These are phyloP conservation scores for Clitopilus passeckerianus DNA, from an alignment of 768 basidiomycete genomes.

Conservation along the genomic window DNA sequence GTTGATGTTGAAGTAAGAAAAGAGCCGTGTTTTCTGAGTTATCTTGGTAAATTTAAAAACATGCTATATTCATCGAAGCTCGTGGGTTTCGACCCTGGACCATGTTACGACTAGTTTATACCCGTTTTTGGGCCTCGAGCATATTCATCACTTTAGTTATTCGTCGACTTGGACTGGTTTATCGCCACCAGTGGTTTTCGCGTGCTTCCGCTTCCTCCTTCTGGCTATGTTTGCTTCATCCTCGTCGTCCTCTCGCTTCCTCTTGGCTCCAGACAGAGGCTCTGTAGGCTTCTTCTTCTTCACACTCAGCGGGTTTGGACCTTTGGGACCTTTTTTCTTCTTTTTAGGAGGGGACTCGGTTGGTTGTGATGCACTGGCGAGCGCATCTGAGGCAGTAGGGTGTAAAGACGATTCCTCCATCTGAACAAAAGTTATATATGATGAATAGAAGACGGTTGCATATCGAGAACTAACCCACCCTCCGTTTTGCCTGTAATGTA, in stretches of 20 bases:
- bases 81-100: too few relatives aligned
- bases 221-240: neutral
- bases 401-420: slow-evolving; percentile 59
- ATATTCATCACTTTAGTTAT: neutral
- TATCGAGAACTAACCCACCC: slow-evolving; percentile 30
- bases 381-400: slow-evolving; percentile 43
- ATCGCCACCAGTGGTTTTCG: slow-evolving; percentile 36
- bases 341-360: slow-evolving; percentile 32
- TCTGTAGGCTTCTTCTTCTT: slow-evolving; percentile 69
- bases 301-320: slow-evolving; percentile 87
- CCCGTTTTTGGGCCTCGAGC: too few relatives aligned
- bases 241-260: slow-evolving; percentile 3
- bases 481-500: slow-evolving; percentile 65
- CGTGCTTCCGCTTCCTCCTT: slow-evolving; percentile 26
- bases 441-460: neutral
- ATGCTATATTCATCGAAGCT: too few relatives aligned
- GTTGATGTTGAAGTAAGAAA: too few relatives aligned
- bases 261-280: slow-evolving; percentile 4
- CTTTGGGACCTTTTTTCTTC: slow-evolving; percentile 74
- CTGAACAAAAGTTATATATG: slow-evolving; percentile 26
- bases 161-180: slow-evolving; percentile 3
- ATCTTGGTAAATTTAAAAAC: too few relatives aligned
- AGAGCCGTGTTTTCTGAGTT: too few relatives aligned
- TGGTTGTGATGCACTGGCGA: slow-evolving; percentile 30
- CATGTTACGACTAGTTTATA: too few relatives aligned